Conservation (phyloP, 495 filamentous ascomycete species). For the Rusavskia elegans region DNA sequence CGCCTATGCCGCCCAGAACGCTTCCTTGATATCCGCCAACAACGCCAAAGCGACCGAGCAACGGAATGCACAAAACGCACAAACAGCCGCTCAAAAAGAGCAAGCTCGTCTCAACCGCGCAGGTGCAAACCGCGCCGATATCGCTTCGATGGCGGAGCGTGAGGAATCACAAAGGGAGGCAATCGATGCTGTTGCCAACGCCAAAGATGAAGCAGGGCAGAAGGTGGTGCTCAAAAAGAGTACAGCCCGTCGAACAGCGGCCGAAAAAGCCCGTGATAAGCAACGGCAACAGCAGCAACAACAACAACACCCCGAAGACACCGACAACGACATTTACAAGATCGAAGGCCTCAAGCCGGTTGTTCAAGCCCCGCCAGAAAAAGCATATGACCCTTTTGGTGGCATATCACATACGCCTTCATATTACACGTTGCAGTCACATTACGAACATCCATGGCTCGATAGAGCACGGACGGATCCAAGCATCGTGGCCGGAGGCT, state of each 20-base stretch:
- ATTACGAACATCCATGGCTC: slow-evolving; percentile 50
- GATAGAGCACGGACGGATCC: slow-evolving; percentile 42
- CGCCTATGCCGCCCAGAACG: slow-evolving; percentile 52
- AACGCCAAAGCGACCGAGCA: slow-evolving; percentile 36
- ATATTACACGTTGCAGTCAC: slow-evolving; percentile 48
- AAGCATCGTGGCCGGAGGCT: slow-evolving; percentile 61
- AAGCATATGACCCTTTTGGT: slow-evolving; percentile 79
- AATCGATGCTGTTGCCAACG: slow-evolving; percentile 30
- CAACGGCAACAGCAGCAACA: slow-evolving; percentile 10
- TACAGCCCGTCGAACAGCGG: slow-evolving; percentile 30
- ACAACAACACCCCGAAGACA: slow-evolving; percentile 3
- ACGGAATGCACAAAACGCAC: slow-evolving; percentile 34
- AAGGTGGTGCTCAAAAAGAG: slow-evolving; percentile 33
- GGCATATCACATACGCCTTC: slow-evolving; percentile 51
- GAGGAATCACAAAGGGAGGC: slow-evolving; percentile 45
- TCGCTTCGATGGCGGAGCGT: slow-evolving; percentile 46
- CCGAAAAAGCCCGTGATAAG: slow-evolving; percentile 30
- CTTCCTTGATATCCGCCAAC: slow-evolving; percentile 39
- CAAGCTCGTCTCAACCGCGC: slow-evolving; percentile 36
- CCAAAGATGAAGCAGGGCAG: slow-evolving; percentile 32
- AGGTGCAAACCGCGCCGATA: slow-evolving; percentile 39
- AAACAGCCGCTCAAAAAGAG: slow-evolving; percentile 57
- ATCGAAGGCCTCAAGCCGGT: slow-evolving; percentile 67
- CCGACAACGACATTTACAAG: slow-evolving; percentile 20
- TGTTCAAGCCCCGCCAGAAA: slow-evolving; percentile 42